Evolutionary conservation across 768 basidiomycete species (phyloP), one percentile per base, ranked within the genome.

Genomic region (Hericium erinaceus): DNA sequence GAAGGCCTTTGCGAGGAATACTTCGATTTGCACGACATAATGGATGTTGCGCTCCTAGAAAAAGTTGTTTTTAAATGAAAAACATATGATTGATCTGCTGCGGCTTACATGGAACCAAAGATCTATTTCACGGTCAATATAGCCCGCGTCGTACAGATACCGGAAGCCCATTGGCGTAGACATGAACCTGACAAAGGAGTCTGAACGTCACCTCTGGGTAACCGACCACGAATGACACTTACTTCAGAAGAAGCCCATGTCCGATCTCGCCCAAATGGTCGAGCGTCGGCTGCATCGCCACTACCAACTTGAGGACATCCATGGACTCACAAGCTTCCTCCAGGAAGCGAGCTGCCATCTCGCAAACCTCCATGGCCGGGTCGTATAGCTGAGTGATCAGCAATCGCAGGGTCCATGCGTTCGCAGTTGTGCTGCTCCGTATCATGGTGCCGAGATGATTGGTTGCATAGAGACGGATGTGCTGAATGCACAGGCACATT

Each of bases 361-460:
- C 87, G 66, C 91, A 89, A 2, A 99, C 93, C 68, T 95, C 92
- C 18, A 86, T 76, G 0, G 87, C 82, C 6, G 93, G 90, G 65
- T 99, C 97, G 69, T 98, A 99, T 11, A 98, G 75, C 69, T 99
- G 97, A 0, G 95, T 98, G 18, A 98, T 78, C 38, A 99, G 84
- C 10, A 98, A 80, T 7, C 90, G 84, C 46, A 98, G 75, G 13
- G 85, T 91, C 97, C 95, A 99, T 1, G 87, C 80, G 64, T 88
- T 85, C 0, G 89, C 82, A 39, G 72, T 81, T 7, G 78, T 56
- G 52, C 80, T 80, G 61, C 75, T 77, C 37, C 83, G 85, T 60
- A 98, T 87, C 41, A 97, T 76, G 39, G 83, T 75, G 24, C 92
- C 92, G 7, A 98, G 79, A 67, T 93, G 89, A 60, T 81, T 81